A percentile compares a stretch with the other conserved stretches of the same genome.
Evolutionary conservation across 805 yeast species (phyloP).

Genomic region (Yamadazyma phyllophila): DNA sequence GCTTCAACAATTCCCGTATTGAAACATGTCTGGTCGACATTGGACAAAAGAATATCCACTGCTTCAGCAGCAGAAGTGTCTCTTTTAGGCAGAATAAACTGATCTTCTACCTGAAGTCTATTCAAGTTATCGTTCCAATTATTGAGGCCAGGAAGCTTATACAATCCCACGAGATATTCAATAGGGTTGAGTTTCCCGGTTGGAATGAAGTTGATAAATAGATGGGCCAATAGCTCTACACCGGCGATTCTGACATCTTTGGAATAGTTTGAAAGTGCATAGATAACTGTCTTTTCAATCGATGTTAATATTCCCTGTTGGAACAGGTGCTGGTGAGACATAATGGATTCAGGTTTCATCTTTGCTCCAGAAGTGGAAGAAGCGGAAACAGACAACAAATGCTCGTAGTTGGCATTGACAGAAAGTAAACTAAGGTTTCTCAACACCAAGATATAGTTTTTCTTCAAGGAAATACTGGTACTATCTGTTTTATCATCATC

Average conservation of each 20-base stretch:
- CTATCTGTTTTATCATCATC: conserved; percentile 11
- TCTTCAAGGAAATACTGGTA: conserved; percentile 26
- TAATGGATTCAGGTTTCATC: conserved; percentile 41
- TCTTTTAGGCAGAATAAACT: conserved; percentile 17
- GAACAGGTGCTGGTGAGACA: conserved; percentile 39
- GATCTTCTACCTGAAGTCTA: conserved; percentile 14
- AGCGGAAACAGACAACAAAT: conserved; percentile 32
- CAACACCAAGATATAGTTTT: conserved; percentile 30
- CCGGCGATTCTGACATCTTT: conserved; percentile 37
- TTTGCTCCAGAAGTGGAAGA: conserved; percentile 37
- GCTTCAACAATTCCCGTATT: conserved; percentile 35
- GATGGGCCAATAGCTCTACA: conserved; percentile 32
- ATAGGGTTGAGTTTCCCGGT: conserved; percentile 36
- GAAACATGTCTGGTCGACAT: conserved; percentile 19
- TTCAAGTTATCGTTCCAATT: conserved; percentile 27
- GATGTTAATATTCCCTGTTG: conserved; percentile 28
- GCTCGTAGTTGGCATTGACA: conserved; percentile 36
- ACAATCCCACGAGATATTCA: conserved; percentile 34
- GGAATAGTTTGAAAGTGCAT: conserved; percentile 30
- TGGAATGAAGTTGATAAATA: conserved; percentile 36
- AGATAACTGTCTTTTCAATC: conserved; percentile 28
- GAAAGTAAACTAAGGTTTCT: conserved; percentile 33
- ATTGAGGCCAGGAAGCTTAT: conserved; percentile 30
- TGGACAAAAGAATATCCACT: conserved; percentile 21
- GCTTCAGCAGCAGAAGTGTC: conserved; percentile 17